A percentile compares a stretch with the other conserved stretches of the same genome.
phyloP scores from a whole-genome alignment of 2,329 filamentous ascomycete genomes.

The Fusarium newnesense region DNA sequence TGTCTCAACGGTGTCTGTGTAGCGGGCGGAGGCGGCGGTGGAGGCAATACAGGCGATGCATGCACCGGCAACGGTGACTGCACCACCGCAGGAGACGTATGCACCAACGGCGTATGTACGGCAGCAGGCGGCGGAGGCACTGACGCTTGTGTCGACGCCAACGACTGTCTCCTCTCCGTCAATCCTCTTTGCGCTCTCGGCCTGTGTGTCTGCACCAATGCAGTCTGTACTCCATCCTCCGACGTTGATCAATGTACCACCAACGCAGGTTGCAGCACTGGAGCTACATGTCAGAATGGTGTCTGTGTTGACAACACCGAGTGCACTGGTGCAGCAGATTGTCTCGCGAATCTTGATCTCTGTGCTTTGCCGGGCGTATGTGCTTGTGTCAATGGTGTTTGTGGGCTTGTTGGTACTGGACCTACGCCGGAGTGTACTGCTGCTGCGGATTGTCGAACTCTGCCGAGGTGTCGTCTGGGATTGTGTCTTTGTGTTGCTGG shows the following conservation, averaged over 20 bases:
- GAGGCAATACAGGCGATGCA: neutral
- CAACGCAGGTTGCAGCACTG: neutral
- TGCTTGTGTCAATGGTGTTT: neutral
- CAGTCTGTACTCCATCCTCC: neutral
- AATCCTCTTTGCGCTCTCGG: constrained; percentile 18
- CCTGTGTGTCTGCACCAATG: constrained; percentile 12
- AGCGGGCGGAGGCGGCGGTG: neutral
- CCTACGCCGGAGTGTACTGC: neutral
- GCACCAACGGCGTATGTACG: neutral
- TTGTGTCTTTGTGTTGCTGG: neutral
- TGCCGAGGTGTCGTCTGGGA: neutral
- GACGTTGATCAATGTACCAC: neutral
- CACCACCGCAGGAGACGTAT: neutral
- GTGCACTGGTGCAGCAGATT: neutral
- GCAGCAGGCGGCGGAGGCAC: neutral
- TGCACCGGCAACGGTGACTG: neutral
- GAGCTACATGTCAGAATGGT: neutral
- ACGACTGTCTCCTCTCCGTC: constrained; percentile 10
- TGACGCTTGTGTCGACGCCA: constrained; percentile 6
- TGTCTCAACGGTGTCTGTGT: neutral
- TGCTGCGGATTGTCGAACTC: neutral
- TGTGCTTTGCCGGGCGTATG: neutral
- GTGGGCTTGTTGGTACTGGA: neutral
- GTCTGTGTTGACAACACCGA: constrained; percentile 1
- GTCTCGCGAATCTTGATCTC: neutral